These are phyloP conservation scores for Aspergillus arachidicola DNA, from an alignment of 2,329 filamentous ascomycete genomes.

Conservation along the genomic window DNA sequence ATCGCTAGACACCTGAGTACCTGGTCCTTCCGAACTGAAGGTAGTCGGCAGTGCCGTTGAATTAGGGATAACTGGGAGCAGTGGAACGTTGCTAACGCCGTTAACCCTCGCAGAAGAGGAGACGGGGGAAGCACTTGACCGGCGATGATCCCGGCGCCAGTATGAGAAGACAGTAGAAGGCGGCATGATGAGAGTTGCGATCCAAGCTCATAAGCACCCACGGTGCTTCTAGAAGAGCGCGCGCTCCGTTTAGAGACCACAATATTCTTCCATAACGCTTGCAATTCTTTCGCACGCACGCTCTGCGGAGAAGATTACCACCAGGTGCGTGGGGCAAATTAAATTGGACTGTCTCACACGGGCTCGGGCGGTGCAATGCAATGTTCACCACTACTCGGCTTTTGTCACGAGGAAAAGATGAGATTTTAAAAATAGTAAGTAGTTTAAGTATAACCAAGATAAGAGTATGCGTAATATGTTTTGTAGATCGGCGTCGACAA, in stretches of 20 bases:
- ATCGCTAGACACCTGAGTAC: constrained; percentile 25
- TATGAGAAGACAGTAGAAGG: constrained; percentile 44
- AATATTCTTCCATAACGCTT: constrained; percentile 18
- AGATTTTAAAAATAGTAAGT: background rate
- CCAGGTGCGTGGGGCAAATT: constrained; percentile 12
- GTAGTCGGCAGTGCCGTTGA: constrained; percentile 31
- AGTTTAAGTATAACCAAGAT: background rate
- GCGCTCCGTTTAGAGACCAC: constrained; percentile 19
- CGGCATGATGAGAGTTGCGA: constrained; percentile 28
- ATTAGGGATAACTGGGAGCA: constrained; percentile 36
- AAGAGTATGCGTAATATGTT: background rate
- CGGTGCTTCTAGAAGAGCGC: constrained; percentile 18
- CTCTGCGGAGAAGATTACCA: constrained; percentile 7
- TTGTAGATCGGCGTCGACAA: background rate
- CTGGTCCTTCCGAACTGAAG: constrained; percentile 20
- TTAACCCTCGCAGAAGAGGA: constrained; percentile 26
- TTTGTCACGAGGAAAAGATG: background rate
- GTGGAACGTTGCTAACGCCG: constrained; percentile 31
- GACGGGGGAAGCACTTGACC: constrained; percentile 34
- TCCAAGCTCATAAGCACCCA: constrained; percentile 15
- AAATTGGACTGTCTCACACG: constrained; percentile 10
- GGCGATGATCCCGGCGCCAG: constrained; percentile 44
- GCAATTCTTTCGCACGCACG: background rate
- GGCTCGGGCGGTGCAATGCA: constrained; percentile 3
- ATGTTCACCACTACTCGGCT: background rate